Evolutionary conservation across 2,329 filamentous ascomycete genomes (phyloP).

Genomic region (Talaromyces sp.): DNA sequence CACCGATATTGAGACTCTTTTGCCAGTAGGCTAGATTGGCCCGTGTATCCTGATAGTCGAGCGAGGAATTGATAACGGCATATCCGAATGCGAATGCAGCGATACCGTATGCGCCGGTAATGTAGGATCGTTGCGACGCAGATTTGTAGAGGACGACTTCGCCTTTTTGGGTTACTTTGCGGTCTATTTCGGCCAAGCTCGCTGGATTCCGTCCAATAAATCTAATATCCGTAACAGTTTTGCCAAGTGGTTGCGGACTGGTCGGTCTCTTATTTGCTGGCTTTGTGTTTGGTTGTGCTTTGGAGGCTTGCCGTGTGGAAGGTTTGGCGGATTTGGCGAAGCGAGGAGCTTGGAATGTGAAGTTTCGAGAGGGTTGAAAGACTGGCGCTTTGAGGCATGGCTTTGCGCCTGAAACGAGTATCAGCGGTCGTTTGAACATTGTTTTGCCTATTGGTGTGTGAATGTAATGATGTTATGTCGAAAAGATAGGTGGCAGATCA

Average conservation of each 20-base stretch:
- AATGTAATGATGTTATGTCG: conserved; percentile 1
- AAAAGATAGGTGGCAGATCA: background rate
- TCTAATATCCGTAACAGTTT: conserved; percentile 20
- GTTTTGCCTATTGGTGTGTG: conserved; percentile 14
- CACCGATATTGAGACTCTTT: conserved; percentile 53
- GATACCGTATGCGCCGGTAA: conserved; percentile 57
- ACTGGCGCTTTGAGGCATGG: conserved; percentile 24
- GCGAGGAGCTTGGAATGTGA: conserved; percentile 22
- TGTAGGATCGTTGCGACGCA: conserved; percentile 61
- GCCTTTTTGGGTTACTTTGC: conserved; percentile 53
- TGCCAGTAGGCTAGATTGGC: conserved; percentile 56
- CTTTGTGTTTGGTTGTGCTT: conserved; percentile 19
- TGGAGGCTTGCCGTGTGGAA: conserved; percentile 7
- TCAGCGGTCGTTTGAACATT: conserved; percentile 32
- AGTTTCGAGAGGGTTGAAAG: conserved; percentile 20
- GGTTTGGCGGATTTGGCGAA: conserved; percentile 23
- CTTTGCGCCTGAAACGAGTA: conserved; percentile 28
- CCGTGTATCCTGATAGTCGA: conserved; percentile 49
- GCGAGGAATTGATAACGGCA: conserved; percentile 50
- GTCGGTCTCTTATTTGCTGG: conserved; percentile 17
- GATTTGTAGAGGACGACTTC: conserved; percentile 61
- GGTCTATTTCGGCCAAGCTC: conserved; percentile 49
- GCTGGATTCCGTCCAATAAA: conserved; percentile 31
- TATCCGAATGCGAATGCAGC: conserved; percentile 53
- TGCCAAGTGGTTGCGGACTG: conserved; percentile 16